Conservation (phyloP, 1,139 yeast species). For the Debaryomyces coudertii region DNA sequence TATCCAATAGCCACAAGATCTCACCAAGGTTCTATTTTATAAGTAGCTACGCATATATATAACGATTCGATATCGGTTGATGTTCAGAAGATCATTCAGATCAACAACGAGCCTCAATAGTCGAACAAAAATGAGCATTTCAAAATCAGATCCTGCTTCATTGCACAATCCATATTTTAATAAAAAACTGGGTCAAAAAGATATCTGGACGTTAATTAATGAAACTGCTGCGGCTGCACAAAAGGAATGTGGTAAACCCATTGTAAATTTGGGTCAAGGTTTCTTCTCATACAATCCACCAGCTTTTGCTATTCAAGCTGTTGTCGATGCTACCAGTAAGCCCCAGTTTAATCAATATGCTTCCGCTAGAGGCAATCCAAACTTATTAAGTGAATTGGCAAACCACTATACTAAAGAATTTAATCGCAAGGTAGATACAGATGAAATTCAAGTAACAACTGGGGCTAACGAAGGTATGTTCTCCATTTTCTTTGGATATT, state of each 20-base stretch:
- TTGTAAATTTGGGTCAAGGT: slow-evolving; percentile 93
- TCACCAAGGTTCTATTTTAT: neutral
- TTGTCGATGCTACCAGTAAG: slow-evolving; percentile 68
- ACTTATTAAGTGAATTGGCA: slow-evolving; percentile 68
- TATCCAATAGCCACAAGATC: neutral
- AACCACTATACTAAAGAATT: slow-evolving; percentile 70
- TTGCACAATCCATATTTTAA: slow-evolving; percentile 65
- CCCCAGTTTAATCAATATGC: slow-evolving; percentile 90
- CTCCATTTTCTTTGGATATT: slow-evolving; percentile 79
- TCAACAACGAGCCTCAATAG: neutral
- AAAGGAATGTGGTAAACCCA: slow-evolving; percentile 63
- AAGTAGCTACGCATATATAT: neutral
- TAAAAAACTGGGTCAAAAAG: slow-evolving; percentile 64
- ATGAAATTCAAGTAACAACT: slow-evolving; percentile 80
- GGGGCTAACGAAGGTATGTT: slow-evolving; percentile 98
- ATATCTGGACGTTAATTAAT: slow-evolving; percentile 92
- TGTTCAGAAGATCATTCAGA: neutral
- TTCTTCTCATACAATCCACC: slow-evolving; percentile 96
- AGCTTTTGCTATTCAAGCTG: slow-evolving; percentile 81
- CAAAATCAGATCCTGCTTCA: slow-evolving; percentile 15
- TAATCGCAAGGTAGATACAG: slow-evolving; percentile 59
- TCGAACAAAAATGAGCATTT: slow-evolving; percentile 10
- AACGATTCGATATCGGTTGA: neutral
- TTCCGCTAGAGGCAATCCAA: slow-evolving; percentile 85
- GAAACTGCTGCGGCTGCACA: slow-evolving; percentile 90